phyloP scores from a whole-genome alignment of 768 basidiomycete species.

The Xanthoconium stramineum region DNA sequence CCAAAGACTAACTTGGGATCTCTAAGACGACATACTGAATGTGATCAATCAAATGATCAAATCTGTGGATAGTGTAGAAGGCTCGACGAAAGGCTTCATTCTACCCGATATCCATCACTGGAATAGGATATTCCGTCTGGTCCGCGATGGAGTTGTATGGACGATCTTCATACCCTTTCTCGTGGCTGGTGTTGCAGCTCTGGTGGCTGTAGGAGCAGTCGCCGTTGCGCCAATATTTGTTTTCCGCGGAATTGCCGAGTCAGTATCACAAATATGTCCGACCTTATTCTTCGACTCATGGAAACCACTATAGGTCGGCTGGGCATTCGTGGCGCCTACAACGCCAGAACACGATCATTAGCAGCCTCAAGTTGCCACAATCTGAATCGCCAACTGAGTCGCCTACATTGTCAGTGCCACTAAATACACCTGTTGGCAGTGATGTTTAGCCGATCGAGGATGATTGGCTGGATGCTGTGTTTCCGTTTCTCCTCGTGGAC shows the following conservation, averaged over 20 bases:
- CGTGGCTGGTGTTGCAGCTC: not conserved
- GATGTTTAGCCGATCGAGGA: not conserved
- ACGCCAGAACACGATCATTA: not conserved
- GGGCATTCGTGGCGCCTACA: not conserved
- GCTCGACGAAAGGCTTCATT: conserved; percentile 2
- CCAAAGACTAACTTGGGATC: not conserved
- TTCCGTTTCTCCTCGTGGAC: not conserved
- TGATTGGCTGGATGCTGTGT: not conserved
- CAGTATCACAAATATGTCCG: not conserved
- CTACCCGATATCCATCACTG: conserved; percentile 3
- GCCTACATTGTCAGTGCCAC: not conserved
- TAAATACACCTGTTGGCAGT: not conserved
- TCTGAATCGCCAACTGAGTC: not conserved
- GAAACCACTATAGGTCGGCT: not conserved
- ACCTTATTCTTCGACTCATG: not conserved
- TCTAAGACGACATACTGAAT: not conserved
- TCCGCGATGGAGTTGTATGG: conserved; percentile 1
- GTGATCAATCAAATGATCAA: conserved; percentile 6
- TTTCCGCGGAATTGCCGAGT: not conserved
- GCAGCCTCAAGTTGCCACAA: not conserved
- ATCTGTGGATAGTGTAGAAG: conserved; percentile 6
- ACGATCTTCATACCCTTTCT: not conserved
- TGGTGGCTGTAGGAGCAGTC: not conserved
- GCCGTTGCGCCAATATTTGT: not conserved
- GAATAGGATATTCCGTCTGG: not conserved